Conservation (phyloP, 768 basidiomycete genomes). For the Pleurotus giganteus region DNA sequence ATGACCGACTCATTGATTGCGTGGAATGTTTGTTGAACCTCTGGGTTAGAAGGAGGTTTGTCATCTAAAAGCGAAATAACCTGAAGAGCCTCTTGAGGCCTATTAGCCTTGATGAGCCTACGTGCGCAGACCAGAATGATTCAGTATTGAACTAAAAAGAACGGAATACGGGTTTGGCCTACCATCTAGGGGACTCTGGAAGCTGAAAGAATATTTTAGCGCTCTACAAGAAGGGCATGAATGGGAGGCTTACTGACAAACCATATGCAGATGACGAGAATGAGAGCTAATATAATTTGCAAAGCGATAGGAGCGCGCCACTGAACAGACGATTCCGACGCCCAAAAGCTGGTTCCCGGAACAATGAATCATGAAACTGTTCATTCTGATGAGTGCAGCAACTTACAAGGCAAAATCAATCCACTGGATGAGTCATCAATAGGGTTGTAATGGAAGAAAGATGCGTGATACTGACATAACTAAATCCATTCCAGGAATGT, state of each 20-base stretch:
- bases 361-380: slow-evolving; percentile 1
- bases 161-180: slow-evolving; percentile 10
- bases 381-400: neutral
- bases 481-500: too few species aligned
- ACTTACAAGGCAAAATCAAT: slow-evolving; percentile 60
- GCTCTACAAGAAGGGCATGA: neutral
- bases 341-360: slow-evolving; percentile 42
- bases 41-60: slow-evolving; percentile 41
- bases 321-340: slow-evolving; percentile 46
- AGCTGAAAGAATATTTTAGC: slow-evolving; percentile 30
- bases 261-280: slow-evolving; percentile 48
- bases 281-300: slow-evolving; percentile 53
- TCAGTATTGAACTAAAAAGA: too few species aligned
- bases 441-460: neutral
- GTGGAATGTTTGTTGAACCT: slow-evolving; percentile 48
- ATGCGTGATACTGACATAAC: slow-evolving; percentile 13
- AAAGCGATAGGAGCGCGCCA: slow-evolving; percentile 65
- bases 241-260: slow-evolving; percentile 38
- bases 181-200: slow-evolving; percentile 61
- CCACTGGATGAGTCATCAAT: slow-evolving; percentile 37
- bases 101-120: slow-evolving; percentile 57
- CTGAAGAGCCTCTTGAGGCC: slow-evolving; percentile 52
- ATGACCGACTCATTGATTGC: slow-evolving; percentile 54
- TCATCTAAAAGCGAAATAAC: slow-evolving; percentile 64
- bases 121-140: neutral